Evolutionary conservation across 1,284 basidiomycete species (phyloP).

Genomic region (Sporisorium iseilematis-ciliati): DNA sequence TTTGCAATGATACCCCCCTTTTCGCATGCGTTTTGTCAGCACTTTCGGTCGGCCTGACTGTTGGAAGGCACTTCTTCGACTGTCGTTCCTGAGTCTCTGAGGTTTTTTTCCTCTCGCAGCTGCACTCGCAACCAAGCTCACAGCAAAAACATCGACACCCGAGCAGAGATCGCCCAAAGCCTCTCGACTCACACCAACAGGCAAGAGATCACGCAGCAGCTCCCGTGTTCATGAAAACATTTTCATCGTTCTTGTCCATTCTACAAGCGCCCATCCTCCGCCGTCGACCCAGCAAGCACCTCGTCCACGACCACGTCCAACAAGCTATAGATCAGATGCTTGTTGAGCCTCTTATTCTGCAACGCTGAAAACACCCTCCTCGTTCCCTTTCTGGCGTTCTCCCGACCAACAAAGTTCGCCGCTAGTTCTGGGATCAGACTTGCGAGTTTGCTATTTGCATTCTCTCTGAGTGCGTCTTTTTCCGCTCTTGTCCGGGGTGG

Average conservation of each 20-base stretch:
- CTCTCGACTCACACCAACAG: neutral
- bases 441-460: slow-evolving; percentile 87
- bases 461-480: slow-evolving; percentile 81
- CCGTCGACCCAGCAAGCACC: slow-evolving; percentile 21
- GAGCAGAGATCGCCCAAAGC: neutral
- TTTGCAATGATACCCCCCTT: slow-evolving; percentile 37
- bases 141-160: neutral
- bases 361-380: slow-evolving; percentile 89
- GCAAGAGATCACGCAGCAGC: neutral
- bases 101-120: neutral
- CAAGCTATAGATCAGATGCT: slow-evolving; percentile 55
- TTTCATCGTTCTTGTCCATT: neutral
- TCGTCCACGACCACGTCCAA: slow-evolving; percentile 54
- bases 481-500: slow-evolving; percentile 82
- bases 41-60: neutral
- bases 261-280: neutral
- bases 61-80: neutral
- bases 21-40: neutral
- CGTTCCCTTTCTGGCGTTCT: slow-evolving; percentile 90
- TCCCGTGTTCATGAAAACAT: neutral
- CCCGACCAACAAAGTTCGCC: slow-evolving; percentile 94
- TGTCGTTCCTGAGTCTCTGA: neutral
- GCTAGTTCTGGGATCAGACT: slow-evolving; percentile 93
- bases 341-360: slow-evolving; percentile 89
- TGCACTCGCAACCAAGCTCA: neutral